phyloP scores from a whole-genome alignment of 352 stramenopile species.

The Peronospora destructor region DNA sequence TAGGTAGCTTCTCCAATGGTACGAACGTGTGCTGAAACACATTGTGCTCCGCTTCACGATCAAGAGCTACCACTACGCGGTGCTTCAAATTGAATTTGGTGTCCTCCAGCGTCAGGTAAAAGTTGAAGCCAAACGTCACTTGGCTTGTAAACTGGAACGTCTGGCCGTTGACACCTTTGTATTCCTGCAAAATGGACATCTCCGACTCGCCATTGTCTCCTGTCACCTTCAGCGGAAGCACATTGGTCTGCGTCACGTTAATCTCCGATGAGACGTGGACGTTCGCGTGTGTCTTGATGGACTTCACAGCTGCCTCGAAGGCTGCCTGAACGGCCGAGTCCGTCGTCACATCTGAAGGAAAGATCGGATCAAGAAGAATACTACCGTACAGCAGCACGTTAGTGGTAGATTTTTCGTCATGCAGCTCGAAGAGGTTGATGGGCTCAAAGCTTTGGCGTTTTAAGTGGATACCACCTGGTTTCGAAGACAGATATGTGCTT shows the following conservation, averaged over 20 bases:
- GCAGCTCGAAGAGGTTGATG: slow-evolving; percentile 57
- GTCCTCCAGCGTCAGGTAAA: slow-evolving; percentile 64
- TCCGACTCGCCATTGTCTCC: slow-evolving; percentile 63
- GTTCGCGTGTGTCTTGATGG: slow-evolving; percentile 32
- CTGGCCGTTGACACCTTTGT: slow-evolving; percentile 24
- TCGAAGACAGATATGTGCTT: slow-evolving; percentile 47
- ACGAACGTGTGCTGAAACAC: slow-evolving; percentile 66
- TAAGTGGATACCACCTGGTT: slow-evolving; percentile 39
- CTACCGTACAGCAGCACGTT: slow-evolving; percentile 63
- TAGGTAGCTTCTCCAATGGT: slow-evolving; percentile 16
- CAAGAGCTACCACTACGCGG: slow-evolving; percentile 54
- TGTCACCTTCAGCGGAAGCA: slow-evolving; percentile 48
- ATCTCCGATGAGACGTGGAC: slow-evolving; percentile 41
- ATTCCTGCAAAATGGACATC: slow-evolving; percentile 63
- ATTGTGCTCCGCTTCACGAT: slow-evolving; percentile 65
- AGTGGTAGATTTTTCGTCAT: slow-evolving; percentile 9
- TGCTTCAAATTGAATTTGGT: slow-evolving; percentile 44
- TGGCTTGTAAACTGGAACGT: slow-evolving; percentile 49
- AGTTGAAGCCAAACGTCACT: slow-evolving; percentile 66
- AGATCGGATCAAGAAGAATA: slow-evolving; percentile 44
- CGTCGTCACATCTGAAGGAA: slow-evolving; percentile 15
- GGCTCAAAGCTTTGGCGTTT: slow-evolving; percentile 41
- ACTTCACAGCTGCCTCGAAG: slow-evolving; percentile 30
- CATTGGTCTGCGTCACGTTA: slow-evolving; percentile 23
- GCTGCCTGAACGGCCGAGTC: slow-evolving; percentile 44